These are phyloP conservation scores for Citrullus colocynthis DNA, from an alignment of 306 rosid species.

Conservation along the genomic window DNA sequence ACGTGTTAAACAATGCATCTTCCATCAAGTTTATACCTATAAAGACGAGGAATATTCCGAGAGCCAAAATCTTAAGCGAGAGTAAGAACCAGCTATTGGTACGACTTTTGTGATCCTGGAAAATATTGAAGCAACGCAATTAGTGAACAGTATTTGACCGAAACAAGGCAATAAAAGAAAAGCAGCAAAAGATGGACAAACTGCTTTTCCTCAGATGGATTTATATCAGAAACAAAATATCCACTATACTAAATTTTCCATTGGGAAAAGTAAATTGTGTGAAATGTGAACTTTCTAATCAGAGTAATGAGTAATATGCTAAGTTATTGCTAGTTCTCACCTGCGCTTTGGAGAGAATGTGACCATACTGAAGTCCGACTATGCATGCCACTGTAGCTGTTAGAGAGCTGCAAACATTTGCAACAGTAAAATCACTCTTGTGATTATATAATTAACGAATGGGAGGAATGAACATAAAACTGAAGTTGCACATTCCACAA, in stretches of 20 bases:
- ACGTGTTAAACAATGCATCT: background rate
- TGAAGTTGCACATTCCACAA: background rate
- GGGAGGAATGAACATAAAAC: background rate
- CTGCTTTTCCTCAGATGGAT: background rate
- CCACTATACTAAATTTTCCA: background rate
- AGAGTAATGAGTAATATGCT: background rate
- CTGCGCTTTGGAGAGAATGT: slow-evolving; percentile 62
- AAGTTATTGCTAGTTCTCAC: slow-evolving; percentile 20
- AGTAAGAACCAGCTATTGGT: slow-evolving; percentile 38
- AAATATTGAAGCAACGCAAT: slow-evolving; percentile 13
- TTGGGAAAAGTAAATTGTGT: background rate
- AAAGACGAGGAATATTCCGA: slow-evolving; percentile 41
- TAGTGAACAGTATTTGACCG: background rate
- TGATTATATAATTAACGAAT: background rate
- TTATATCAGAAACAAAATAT: background rate
- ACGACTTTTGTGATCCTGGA: slow-evolving; percentile 74
- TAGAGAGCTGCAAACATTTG: slow-evolving; percentile 44
- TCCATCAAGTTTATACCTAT: slow-evolving; percentile 25
- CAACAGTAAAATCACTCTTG: background rate
- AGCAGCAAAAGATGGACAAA: background rate
- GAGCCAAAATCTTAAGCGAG: slow-evolving; percentile 34
- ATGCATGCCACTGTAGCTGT: slow-evolving; percentile 85
- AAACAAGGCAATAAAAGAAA: background rate
- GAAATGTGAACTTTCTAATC: background rate
- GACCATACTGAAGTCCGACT: slow-evolving; percentile 93